Conservation (phyloP, 257 asterid genomes). For the Handroanthus guayacan region DNA sequence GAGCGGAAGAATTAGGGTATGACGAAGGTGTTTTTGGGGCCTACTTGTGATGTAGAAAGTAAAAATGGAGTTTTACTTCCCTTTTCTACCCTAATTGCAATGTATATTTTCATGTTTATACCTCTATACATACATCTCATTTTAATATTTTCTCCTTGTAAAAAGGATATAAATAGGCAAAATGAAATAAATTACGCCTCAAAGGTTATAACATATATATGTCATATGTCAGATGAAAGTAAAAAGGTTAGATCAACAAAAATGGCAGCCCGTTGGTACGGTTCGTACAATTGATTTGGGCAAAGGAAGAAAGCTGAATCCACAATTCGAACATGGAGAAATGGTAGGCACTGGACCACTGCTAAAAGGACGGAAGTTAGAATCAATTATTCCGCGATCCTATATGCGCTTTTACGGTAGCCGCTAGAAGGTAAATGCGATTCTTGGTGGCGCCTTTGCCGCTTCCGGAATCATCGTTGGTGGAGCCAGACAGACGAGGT, state of each 20-base stretch:
- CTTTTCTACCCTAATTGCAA: neutral
- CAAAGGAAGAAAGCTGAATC: too few relatives aligned
- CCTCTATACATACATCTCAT: neutral
- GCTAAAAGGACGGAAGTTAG: too few relatives aligned
- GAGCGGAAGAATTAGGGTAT: neutral
- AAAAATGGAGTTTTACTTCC: neutral
- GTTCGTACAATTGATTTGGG: neutral
- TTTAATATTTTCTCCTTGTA: neutral
- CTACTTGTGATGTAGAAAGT: neutral
- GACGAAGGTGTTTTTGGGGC: conserved; percentile 23
- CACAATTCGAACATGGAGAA: too few relatives aligned
- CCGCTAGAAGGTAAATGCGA: too few relatives aligned
- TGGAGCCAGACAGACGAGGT: neutral
- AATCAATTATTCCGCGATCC: too few relatives aligned
- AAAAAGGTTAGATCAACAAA: neutral
- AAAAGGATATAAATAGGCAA: neutral
- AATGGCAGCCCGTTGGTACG: neutral
- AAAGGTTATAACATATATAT: neutral
- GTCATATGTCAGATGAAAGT: neutral
- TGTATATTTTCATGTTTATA: neutral
- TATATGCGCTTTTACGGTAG: too few relatives aligned
- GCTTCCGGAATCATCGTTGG: too few relatives aligned
- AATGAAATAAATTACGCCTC: neutral
- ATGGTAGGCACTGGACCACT: too few relatives aligned
- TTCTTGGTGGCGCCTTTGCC: too few relatives aligned